Base-by-base conservation (phyloP, 2,329 filamentous ascomycete genomes). In the Aureobasidium sp. region DNA sequence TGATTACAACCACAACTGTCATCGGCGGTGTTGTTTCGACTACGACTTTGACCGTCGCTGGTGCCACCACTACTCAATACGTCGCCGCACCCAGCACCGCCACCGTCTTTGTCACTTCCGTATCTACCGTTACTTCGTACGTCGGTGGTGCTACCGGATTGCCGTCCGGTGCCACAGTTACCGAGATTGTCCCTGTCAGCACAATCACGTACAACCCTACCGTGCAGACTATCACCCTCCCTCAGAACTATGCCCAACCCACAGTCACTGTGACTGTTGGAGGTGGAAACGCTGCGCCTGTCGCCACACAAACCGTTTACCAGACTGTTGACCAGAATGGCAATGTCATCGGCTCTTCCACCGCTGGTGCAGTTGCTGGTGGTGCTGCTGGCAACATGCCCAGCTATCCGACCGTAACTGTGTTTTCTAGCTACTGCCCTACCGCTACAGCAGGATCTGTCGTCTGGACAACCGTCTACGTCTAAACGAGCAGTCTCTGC, bases 401-500 rank as follows among this genome's bases (percentile, higher is more conserved):
- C 9, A 10, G 9, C 1, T 59, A 50, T 15, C 56, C 48, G 13
- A 61, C 58, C 1, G 48, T 53, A 6, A 60, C 57, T 6, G 27
- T 74, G n/a, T 71, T 69, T 41, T 66, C 71, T 15, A 3, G 6
- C 6, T 39, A 9, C 67, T 77, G 75, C 67, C 73, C 75, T 26
- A 71, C 69, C 23, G 6, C 46, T 10, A 23, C 56, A 12, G 29
- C 47, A 7, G 26, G 17, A 8, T 2, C 26, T 2, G 26, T 29
- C n/a, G 29, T 27, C 20, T 58, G 56, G 56, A 59, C 56, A 2
- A 59, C 56, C 7, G 52, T 56, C 5, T 56, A 13, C 9, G 52
- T 56, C 15, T 10, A 20, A 8, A 20, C 26, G 20, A n/a, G 6
- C 20, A n/a, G 20, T 39, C 39, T 9, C 10, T 41, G 39, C n/a